These are phyloP conservation scores for Sporothrix inflata DNA, from an alignment of 2,329 filamentous ascomycete species.

Conservation along the genomic window DNA sequence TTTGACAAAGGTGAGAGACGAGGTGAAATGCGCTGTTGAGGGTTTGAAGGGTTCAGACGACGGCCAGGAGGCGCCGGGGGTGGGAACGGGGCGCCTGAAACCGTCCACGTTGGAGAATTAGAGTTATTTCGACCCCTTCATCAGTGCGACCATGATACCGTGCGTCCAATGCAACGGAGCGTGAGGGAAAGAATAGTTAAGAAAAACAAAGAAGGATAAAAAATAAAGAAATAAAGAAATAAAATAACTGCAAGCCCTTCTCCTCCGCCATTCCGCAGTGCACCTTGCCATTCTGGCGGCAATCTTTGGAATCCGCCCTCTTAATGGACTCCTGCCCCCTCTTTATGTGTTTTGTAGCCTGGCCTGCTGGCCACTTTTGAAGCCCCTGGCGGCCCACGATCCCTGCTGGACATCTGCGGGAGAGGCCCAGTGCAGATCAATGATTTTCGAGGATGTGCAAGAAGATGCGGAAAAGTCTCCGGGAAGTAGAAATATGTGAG, in stretches of 20 bases:
- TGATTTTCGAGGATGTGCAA: constrained; percentile 11
- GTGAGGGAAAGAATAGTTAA: background rate
- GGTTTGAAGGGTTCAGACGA: background rate
- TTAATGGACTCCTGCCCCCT: background rate
- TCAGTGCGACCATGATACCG: background rate
- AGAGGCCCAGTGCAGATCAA: constrained; percentile 7
- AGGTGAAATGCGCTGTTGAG: background rate
- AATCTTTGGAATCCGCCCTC: background rate
- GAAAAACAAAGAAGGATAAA: background rate
- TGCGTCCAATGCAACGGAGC: background rate
- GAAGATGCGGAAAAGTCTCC: background rate
- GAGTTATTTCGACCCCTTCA: constrained; percentile 16
- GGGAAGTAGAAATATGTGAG: background rate
- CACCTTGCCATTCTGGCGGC: background rate
- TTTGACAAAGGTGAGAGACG: background rate
- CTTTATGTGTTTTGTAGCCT: background rate
- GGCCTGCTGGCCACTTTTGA: background rate
- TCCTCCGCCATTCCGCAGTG: background rate
- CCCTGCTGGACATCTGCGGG: constrained; percentile 4
- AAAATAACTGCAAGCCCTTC: background rate
- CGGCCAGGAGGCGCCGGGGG: background rate
- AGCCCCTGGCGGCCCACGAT: background rate
- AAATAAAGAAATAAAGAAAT: background rate
- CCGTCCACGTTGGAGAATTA: constrained; percentile 18
- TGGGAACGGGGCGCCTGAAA: constrained; percentile 22